Evolutionary conservation across 768 basidiomycete genomes (phyloP).

Genomic region (Hericium erinaceus): DNA sequence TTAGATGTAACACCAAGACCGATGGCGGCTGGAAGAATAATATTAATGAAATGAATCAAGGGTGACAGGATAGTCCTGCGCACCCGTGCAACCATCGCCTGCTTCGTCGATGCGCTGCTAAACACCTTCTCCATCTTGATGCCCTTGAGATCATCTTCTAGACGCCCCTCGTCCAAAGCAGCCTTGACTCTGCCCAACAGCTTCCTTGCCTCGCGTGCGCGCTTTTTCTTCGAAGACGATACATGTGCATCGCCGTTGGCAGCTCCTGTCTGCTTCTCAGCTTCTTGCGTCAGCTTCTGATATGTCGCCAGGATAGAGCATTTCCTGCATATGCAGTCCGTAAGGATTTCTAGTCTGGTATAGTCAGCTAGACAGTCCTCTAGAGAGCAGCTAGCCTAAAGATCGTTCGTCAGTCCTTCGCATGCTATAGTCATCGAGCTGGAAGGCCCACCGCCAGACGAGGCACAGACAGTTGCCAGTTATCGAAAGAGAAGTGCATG

Average conservation of each 20-base stretch:
- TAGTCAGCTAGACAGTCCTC: slow-evolving; percentile 85
- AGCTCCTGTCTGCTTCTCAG: slow-evolving; percentile 37
- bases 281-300: slow-evolving; percentile 51
- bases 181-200: slow-evolving; percentile 51
- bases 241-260: slow-evolving; percentile 30
- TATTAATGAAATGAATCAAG: background rate
- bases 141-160: slow-evolving; percentile 80
- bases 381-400: slow-evolving; percentile 56
- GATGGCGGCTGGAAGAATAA: slow-evolving; percentile 56
- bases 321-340: slow-evolving; percentile 88
- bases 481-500: slow-evolving; percentile 85
- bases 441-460: slow-evolving; percentile 42
- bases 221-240: slow-evolving; percentile 66
- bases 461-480: slow-evolving; percentile 72
- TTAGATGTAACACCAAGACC: slow-evolving; percentile 82
- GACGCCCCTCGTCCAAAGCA: slow-evolving; percentile 62
- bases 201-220: slow-evolving; percentile 60
- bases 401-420: background rate
- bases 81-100: slow-evolving; percentile 87
- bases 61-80: slow-evolving; percentile 20
- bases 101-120: slow-evolving; percentile 73
- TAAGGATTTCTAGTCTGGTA: slow-evolving; percentile 77
- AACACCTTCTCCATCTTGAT: slow-evolving; percentile 71
- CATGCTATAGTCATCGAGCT: background rate
- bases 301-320: slow-evolving; percentile 82